Evolutionary conservation across 176 grass and related monocot genomes (phyloP), one percentile per base, ranked within the genome.

Genomic region (Melocanna baccifera): DNA sequence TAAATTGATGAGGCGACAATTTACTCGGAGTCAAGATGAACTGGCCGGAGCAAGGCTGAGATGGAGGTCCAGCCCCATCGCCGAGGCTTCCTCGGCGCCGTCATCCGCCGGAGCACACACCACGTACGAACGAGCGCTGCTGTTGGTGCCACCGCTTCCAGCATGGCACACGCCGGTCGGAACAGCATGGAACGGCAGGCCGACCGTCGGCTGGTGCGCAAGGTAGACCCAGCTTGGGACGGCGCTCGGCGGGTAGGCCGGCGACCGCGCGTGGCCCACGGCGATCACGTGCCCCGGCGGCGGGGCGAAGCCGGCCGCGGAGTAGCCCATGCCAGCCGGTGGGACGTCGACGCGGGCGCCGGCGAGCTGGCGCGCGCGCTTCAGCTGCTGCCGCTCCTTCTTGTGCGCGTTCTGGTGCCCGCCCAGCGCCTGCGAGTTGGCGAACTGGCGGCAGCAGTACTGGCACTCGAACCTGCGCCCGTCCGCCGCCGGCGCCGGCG

Each of bases 391-490:
- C 73, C 97, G 83, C 89, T 99, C 97, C 88, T 99, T 99, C 93
- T 99, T 99, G 91, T 99, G 97, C 32, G 97, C 97, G 93, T 99
- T 99, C 93, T 99, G 97, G 84, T 99, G 97, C 15, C 97, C 97
- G 29, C 97, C 97, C 12, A 99, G 81, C 23, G 97, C 97, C 90
- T 99, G 97, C 52, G 97, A 99, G 84, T 99, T 99, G 61, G 97
- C 97, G 81, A 99, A 99, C 93, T 96, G 91, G 76, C 97, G 97
- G 92, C 84, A 94, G 91, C 97, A 99, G 88, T 99, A 99, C 86
- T 99, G 97, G 90, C 97, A 99, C 93, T 99, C 93, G 81, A 92
- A 99, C 89, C 89, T 86, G 47, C 97, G 69, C 7, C 81, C 91
- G 1, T 96, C 91, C 76, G 41, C 67, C 65, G 6, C 22, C 3